Evolutionary conservation across 495 filamentous ascomycete genomes (phyloP), one percentile per base, ranked within the genome.

Genomic region (Neohortaea acidophila): DNA sequence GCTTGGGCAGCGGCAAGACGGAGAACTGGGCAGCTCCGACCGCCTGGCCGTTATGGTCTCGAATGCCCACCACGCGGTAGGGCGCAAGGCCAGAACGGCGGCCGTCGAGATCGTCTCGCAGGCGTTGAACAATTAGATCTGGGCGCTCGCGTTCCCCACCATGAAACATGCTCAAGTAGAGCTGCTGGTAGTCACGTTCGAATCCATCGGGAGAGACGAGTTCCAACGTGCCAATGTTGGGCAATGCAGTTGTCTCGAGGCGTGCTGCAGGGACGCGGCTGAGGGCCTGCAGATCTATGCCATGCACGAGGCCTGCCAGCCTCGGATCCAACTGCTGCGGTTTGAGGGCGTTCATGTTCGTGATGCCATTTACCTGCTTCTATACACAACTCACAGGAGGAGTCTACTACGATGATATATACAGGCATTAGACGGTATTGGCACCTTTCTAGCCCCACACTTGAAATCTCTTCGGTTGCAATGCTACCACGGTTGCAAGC

Each of bases 331-430:
- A 31, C 12, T 31, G 28, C 6, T 31, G 28, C 6, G 28, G 28
- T 31, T 31, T 11, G 28, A 31, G n/a, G n/a, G n/a, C 12, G 28
- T 31, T 15, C 28, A 31, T 31, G n/a, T 4, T 44, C 13, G 29
- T 11, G 8, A 31, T 13, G 14, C n/a, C 19, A n/a, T n/a, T n/a
- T n/a, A n/a, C n/a, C n/a, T n/a, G n/a, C n/a, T n/a, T n/a, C n/a
- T n/a, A n/a, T n/a, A n/a, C n/a, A n/a, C n/a, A n/a, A n/a, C n/a
- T n/a, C n/a, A n/a, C n/a, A n/a, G n/a, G n/a, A n/a, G n/a, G n/a
- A n/a, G n/a, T n/a, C n/a, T n/a, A n/a, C n/a, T n/a, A n/a, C n/a
- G n/a, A n/a, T n/a, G n/a, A n/a, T n/a, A n/a, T n/a, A n/a, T n/a
- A n/a, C n/a, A n/a, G n/a, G n/a, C n/a, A n/a, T n/a, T n/a, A n/a